Evolutionary conservation across 2,329 filamentous ascomycete species (phyloP).

Genomic region (Ceratocystis papillata): DNA sequence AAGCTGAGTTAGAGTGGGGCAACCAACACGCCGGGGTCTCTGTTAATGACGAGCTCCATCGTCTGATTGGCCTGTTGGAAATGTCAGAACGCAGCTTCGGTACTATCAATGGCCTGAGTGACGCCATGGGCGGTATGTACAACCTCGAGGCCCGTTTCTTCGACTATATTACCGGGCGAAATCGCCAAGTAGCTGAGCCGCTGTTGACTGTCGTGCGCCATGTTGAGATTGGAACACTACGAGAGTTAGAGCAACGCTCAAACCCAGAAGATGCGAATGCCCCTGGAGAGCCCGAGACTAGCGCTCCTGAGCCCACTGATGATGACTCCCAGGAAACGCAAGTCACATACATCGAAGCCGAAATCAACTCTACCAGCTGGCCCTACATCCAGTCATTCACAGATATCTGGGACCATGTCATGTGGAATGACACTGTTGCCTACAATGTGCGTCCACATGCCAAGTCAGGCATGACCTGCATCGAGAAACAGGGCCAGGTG

Average conservation of each 20-base stretch:
- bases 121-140: constrained; percentile 29
- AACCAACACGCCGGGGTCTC: constrained; percentile 27
- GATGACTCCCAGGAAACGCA: constrained; percentile 31
- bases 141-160: constrained; percentile 33
- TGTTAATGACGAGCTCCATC: constrained; percentile 47
- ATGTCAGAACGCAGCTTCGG: constrained; percentile 50
- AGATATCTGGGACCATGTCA: constrained; percentile 39
- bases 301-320: background rate
- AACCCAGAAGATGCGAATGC: background rate
- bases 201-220: constrained; percentile 31
- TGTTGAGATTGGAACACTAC: constrained; percentile 22
- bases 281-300: no score
- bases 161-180: constrained; percentile 33
- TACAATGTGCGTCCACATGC: constrained; percentile 31
- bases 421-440: constrained; percentile 38
- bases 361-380: constrained; percentile 33
- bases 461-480: constrained; percentile 35
- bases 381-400: constrained; percentile 36
- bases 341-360: constrained; percentile 38
- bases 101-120: constrained; percentile 39
- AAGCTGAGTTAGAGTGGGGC: constrained; percentile 15
- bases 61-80: constrained; percentile 53
- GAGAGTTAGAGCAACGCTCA: background rate
- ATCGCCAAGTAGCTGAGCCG: constrained; percentile 28
- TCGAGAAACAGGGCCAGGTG: constrained; percentile 41